Evolutionary conservation across 2,329 filamentous ascomycete genomes (phyloP).

Genomic region (Fusarium pseudograminearum): DNA sequence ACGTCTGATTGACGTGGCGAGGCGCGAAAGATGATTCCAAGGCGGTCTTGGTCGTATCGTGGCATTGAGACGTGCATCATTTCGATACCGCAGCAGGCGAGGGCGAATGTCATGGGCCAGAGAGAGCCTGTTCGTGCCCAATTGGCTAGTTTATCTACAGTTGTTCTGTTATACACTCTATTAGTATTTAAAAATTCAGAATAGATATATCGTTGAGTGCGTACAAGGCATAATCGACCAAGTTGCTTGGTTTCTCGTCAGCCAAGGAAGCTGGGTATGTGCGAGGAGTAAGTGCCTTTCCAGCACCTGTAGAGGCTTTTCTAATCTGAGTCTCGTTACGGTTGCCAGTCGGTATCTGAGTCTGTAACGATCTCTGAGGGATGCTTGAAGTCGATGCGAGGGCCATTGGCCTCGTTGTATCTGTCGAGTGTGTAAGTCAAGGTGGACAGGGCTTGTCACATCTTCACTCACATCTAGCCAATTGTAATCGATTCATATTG

Average conservation of each 20-base stretch:
- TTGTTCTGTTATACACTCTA: conserved; percentile 54
- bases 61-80: conserved; percentile 75
- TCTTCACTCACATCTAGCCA: conserved; percentile 9
- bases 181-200: rapidly evolving
- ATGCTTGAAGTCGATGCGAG: background rate
- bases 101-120: conserved; percentile 71
- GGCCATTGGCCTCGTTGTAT: conserved; percentile 8
- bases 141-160: conserved; percentile 65
- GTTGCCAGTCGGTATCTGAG: background rate
- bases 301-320: background rate
- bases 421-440: conserved; percentile 23
- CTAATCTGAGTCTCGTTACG: background rate
- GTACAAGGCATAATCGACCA: conserved; percentile 36
- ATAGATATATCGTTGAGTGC: background rate
- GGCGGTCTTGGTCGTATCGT: conserved; percentile 71
- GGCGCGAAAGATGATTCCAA: conserved; percentile 75
- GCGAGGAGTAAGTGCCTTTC: background rate
- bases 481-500: conserved; percentile 3
- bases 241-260: conserved; percentile 20
- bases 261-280: conserved; percentile 2
- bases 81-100: conserved; percentile 72
- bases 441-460: rapidly evolving
- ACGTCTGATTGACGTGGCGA: conserved; percentile 74
- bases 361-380: background rate
- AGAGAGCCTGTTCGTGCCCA: conserved; percentile 71